Percentiles rank a stretch among this genome's conserved stretches.
Conservation (phyloP, 768 basidiomycete species). For the Hemileccinum impolitum region DNA sequence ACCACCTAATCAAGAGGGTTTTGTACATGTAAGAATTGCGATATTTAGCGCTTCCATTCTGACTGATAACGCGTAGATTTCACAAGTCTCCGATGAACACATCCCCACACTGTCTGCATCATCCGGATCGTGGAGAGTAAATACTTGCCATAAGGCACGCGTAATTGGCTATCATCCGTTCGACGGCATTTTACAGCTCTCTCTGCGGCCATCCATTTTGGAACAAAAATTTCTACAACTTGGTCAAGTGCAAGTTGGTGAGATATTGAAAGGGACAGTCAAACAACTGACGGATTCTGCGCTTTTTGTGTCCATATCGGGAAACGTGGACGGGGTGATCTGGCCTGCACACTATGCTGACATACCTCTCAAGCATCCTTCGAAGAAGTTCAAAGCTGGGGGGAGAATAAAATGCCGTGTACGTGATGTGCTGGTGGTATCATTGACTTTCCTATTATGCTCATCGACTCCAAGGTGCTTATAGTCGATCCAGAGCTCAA, state of each 20-base stretch:
- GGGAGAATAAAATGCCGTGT: constrained; percentile 83
- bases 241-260: constrained; percentile 79
- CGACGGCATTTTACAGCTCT: constrained; percentile 88
- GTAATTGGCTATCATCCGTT: constrained; percentile 82
- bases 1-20: constrained; percentile 63
- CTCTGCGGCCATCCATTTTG: constrained; percentile 76
- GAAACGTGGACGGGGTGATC: constrained; percentile 86
- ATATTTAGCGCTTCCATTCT: neutral
- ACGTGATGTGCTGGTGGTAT: constrained; percentile 35
- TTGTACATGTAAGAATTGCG: constrained; percentile 72
- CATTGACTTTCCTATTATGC: neutral
- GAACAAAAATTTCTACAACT: constrained; percentile 85
- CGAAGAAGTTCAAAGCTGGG: constrained; percentile 85
- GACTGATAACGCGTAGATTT: constrained; percentile 58
- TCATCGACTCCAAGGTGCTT: constrained; percentile 55
- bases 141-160: constrained; percentile 78
- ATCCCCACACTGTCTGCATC: constrained; percentile 66
- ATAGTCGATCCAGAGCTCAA: constrained; percentile 77
- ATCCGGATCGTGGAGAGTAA: constrained; percentile 79
- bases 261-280: constrained; percentile 82
- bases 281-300: constrained; percentile 79
- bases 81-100: constrained; percentile 89
- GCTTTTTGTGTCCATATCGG: constrained; percentile 82
- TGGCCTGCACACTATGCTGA: constrained; percentile 97
- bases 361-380: constrained; percentile 89